phyloP scores from a whole-genome alignment of 345 rosid species.

The Schrenkiella parvula region DNA sequence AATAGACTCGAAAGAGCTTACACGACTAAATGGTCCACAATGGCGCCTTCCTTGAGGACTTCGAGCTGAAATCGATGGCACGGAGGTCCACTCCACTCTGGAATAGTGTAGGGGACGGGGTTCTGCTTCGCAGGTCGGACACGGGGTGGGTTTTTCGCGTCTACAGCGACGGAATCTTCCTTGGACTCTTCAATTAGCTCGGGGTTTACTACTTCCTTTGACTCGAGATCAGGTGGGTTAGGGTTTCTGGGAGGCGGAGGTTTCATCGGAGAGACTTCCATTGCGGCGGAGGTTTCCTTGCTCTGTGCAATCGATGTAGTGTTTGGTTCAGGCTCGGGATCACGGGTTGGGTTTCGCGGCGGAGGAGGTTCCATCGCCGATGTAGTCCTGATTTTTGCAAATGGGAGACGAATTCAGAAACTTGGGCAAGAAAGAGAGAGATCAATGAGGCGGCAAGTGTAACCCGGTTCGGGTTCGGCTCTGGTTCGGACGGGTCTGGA shows the following conservation, averaged over 20 bases:
- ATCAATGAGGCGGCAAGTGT: constrained; percentile 14
- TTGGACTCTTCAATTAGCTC: background rate
- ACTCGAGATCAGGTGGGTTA: constrained; percentile 10
- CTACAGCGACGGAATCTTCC: constrained; percentile 4
- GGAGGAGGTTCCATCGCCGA: constrained; percentile 63
- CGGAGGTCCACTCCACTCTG: constrained; percentile 89
- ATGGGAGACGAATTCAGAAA: constrained; percentile 13
- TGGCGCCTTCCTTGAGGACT: constrained; percentile 83
- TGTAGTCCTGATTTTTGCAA: constrained; percentile 17
- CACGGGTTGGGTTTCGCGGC: constrained; percentile 35
- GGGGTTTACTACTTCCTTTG: background rate
- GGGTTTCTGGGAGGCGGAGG: constrained; percentile 46
- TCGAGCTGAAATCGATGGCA: constrained; percentile 59
- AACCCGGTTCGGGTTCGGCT: background rate
- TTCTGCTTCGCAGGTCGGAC: constrained; percentile 21
- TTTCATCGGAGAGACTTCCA: constrained; percentile 29
- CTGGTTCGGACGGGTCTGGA: background rate
- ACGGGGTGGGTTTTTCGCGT: constrained; percentile 5
- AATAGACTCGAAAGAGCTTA: constrained; percentile 21
- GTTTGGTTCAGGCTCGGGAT: constrained; percentile 10
- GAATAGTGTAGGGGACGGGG: constrained; percentile 73
- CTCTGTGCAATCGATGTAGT: background rate
- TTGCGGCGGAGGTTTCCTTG: constrained; percentile 6
- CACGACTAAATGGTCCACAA: constrained; percentile 59
- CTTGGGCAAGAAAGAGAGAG: background rate